Base-by-base conservation (phyloP, 495 filamentous ascomycete genomes). In the Penicillium bialowiezense region DNA sequence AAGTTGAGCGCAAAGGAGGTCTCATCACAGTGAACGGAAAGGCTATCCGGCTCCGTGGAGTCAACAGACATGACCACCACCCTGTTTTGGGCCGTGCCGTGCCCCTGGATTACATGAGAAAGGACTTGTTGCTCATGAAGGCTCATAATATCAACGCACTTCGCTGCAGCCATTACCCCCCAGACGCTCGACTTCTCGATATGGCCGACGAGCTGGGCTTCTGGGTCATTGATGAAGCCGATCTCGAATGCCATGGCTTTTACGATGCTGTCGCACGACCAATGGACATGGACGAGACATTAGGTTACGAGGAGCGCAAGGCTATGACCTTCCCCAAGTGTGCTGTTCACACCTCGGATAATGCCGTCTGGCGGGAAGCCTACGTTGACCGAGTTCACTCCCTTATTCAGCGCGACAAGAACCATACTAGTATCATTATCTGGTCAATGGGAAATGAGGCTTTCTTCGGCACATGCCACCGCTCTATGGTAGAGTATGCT, bases 371-470 rank as follows among this genome's bases (percentile, higher is more conserved):
- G 86, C 68, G 72, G 50, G 68, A 70, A 2, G 79, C 83, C 0
- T 89, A 88, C 54, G 44, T 89, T 10, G 86, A 89, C 56, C 80
- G 86, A 3, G 79, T 78, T 40, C 58, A 67, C 28, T 82, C 85
- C 51, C 65, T 88, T 54, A 74, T 89, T 2, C 73, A 80, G 17
- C 72, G 86, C 3, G 83, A 87, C 63, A 83, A 85, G 54, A 81
- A 86, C 50, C 79, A 88, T 47, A 52, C 85, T 13, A 81, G 72
- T 14, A 70, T 89, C 7, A 79, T 88, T 32, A 82, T 88, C 52
- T 89, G 86, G 86, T 81, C 76, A 24, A 65, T 89, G 3, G 86
- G 85, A 0, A 88, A 87, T 45, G 84, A 87, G 53, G 77, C 84
- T 0, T 87, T 82, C 58, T 87, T 82, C 51, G 85, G 86, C 1